Evolutionary conservation across 208 protist species (phyloP), one percentile per base, ranked within the genome.

Genomic region (Crithidia thermophila): DNA sequence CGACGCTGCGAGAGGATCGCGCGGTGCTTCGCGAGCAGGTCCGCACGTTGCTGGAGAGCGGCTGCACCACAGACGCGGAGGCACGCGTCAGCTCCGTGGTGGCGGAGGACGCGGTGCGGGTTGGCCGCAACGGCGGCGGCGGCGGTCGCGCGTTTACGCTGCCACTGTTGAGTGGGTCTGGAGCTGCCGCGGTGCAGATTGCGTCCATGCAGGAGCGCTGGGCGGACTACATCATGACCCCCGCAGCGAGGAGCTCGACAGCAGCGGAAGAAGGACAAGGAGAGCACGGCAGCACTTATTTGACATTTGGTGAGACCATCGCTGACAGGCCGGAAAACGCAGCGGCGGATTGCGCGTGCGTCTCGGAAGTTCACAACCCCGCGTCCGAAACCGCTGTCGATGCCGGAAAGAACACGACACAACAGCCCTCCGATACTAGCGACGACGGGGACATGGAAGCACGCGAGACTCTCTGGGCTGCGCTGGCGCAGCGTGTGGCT

Each of bases 1-100:
- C 71, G 7, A 76, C 71, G 42, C 50, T 82, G n/a, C 71, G 57
- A 28, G 75, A 79, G n/a, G 75, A 78, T 37, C 79, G 71, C 14
- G 63, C 56, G 13, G 14, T 56, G 47, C 67, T 81, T 39, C 60
- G 57, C 18, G 62, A 43, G 16, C 75, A 65, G 33, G 46, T 85
- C 36, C 34, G 57, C 7, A 37, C 59, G 9, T 50, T 77, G 30
- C 34, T 79, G 39, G 67, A 47, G 49, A 64, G 45, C 34, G 34
- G 49, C 53, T 42, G 36, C 55, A 28, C 55, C 31, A 59, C 51
- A 8, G 70, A 56, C 20, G 47, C 33, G 27, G 55, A 59, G 36
- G 42, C 23, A 28, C 36, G 27, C 25, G 52, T 47, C 5, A 60
- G 52, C n/a, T 51, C 53, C 0, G 45, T 51, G 31, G 40, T 66